These are phyloP conservation scores for Yamadazyma dendronema DNA, from an alignment of 1,139 yeast species.

Conservation along the genomic window DNA sequence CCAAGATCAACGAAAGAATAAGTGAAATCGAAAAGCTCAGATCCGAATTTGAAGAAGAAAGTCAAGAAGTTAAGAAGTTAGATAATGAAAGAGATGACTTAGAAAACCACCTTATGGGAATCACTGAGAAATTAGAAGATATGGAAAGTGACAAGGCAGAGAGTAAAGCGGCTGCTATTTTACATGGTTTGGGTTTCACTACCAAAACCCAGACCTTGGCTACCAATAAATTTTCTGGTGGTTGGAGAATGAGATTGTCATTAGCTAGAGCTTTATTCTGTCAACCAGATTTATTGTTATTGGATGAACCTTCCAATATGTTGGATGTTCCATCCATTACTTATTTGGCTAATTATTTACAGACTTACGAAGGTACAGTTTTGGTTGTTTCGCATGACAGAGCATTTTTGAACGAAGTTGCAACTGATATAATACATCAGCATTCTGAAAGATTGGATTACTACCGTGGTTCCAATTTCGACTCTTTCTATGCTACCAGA, in stretches of 20 bases:
- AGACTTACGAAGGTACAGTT: conserved; percentile 87
- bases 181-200: conserved; percentile 90
- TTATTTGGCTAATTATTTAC: conserved; percentile 83
- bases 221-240: conserved; percentile 94
- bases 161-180: conserved; percentile 93
- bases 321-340: conserved; percentile 99
- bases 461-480: conserved; percentile 92
- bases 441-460: conserved; percentile 96
- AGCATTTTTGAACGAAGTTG: conserved; percentile 94
- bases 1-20: conserved; percentile 69
- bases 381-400: conserved; percentile 97
- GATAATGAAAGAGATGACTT: conserved; percentile 90
- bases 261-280: conserved; percentile 96
- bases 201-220: conserved; percentile 78
- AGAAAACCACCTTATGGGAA: conserved; percentile 71
- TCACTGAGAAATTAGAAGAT: conserved; percentile 77
- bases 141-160: conserved; percentile 98
- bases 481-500: conserved; percentile 86
- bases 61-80: conserved; percentile 71
- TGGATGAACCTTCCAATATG: conserved; percentile 99
- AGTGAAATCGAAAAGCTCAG: conserved; percentile 70
- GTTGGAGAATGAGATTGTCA: conserved; percentile 99
- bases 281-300: conserved; percentile 85
- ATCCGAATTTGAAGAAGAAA: conserved; percentile 76
- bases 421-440: conserved; percentile 96